Percentiles rank a stretch among this genome's conserved stretches.
These are phyloP conservation scores for Umbelopsis sp. DNA, from an alignment of 192 early-diverging fungal species.

Conservation along the genomic window DNA sequence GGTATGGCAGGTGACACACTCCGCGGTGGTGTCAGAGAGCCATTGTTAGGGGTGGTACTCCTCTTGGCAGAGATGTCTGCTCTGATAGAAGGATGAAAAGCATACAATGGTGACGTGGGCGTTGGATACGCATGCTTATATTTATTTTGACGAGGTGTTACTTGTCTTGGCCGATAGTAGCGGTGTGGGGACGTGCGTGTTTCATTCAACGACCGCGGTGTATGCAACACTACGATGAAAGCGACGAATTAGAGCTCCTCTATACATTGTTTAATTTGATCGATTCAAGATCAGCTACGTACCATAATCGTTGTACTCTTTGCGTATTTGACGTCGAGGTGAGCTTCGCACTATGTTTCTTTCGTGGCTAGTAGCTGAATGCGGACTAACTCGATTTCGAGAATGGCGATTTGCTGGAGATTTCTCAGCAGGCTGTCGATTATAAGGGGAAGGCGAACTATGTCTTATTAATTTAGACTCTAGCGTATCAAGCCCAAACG, in stretches of 20 bases:
- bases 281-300: not conserved
- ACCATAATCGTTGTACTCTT: slow-evolving; percentile 9
- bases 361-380: not conserved
- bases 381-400: too few species aligned
- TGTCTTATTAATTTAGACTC: slow-evolving; percentile 22
- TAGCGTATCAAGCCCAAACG: slow-evolving; percentile 10
- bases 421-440: too few species aligned
- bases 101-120: slow-evolving; percentile 1
- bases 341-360: not conserved
- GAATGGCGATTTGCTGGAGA: not conserved
- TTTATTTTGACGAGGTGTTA: not conserved
- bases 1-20: slow-evolving; percentile 6
- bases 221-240: not conserved
- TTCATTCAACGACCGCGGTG: not conserved
- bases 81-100: not conserved
- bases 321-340: not conserved
- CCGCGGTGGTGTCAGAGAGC: slow-evolving; percentile 8
- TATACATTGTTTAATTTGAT: not conserved
- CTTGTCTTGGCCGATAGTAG: not conserved
- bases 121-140: slow-evolving; percentile 2
- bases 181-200: slow-evolving; percentile 1
- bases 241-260: not conserved
- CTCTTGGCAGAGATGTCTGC: slow-evolving; percentile 14
- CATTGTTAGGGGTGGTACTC: slow-evolving; percentile 14
- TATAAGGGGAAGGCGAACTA: slow-evolving; percentile 8